Conservation (phyloP, 2,329 filamentous ascomycete species). For the Colletotrichum sp. region DNA sequence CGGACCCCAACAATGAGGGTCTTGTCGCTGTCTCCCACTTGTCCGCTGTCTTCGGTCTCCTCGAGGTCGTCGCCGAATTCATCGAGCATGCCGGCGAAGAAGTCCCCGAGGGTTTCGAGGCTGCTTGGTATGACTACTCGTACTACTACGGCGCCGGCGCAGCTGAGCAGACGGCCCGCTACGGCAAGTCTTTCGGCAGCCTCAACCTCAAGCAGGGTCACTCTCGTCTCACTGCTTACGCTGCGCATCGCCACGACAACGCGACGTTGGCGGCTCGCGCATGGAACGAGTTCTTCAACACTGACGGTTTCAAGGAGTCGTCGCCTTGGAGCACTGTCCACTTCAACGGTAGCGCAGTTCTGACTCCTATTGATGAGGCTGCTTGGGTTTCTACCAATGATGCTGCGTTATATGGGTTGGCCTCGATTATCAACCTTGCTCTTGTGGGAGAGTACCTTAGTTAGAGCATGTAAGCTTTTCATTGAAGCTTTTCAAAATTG, state of each 20-base stretch:
- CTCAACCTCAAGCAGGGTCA: conserved; percentile 59
- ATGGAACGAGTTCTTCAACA: conserved; percentile 57
- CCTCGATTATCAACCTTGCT: conserved; percentile 61
- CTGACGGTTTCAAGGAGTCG: conserved; percentile 46
- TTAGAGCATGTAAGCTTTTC: not conserved
- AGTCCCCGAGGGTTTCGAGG: conserved; percentile 51
- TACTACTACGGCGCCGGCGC: conserved; percentile 57
- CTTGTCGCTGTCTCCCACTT: conserved; percentile 59
- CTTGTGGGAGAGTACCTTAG: conserved; percentile 27
- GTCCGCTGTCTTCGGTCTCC: conserved; percentile 61
- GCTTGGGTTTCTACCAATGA: conserved; percentile 63
- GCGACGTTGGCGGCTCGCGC: conserved; percentile 52
- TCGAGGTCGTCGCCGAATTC: conserved; percentile 62
- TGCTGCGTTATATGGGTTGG: conserved; percentile 60
- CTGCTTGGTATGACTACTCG: conserved; percentile 65
- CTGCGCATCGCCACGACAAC: conserved; percentile 47
- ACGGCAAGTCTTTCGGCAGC: conserved; percentile 53
- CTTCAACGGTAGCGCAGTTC: conserved; percentile 46
- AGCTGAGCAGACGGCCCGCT: conserved; percentile 56
- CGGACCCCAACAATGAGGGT: conserved; percentile 56
- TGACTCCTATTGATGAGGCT: conserved; percentile 58
- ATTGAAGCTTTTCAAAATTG: not conserved
- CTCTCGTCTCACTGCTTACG: conserved; percentile 62
- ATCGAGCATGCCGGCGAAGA: conserved; percentile 52
- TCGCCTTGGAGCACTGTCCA: conserved; percentile 39